Conservation (phyloP, 2,329 filamentous ascomycete genomes). For the Pestalotiopsis sp. region DNA sequence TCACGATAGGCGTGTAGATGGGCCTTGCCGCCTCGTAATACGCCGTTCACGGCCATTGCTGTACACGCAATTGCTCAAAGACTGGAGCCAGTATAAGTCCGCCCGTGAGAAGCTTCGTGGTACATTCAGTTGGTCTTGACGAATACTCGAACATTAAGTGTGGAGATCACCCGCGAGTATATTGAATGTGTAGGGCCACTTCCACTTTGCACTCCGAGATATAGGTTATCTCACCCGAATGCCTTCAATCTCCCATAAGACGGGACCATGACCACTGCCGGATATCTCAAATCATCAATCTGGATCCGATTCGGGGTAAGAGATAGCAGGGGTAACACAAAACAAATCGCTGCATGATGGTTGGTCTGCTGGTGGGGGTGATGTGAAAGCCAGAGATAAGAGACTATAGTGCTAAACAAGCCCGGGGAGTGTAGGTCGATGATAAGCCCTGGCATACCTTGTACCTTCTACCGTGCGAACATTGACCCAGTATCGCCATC, state of each 20-base stretch:
- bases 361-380: not conserved
- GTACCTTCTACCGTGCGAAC: not conserved
- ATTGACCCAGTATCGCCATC: not conserved
- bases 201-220: not conserved
- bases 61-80: not conserved
- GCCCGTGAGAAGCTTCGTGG: not conserved
- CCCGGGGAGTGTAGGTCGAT: not conserved
- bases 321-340: not conserved
- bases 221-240: not conserved
- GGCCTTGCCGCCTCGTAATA: not conserved
- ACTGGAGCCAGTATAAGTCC: not conserved
- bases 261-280: not conserved
- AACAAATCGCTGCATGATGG: not conserved
- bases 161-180: not conserved
- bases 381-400: not conserved
- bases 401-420: not conserved
- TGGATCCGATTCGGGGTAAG: not conserved
- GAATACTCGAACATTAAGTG: not conserved
- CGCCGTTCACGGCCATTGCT: not conserved
- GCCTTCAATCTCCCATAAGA: not conserved
- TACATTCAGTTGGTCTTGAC: not conserved
- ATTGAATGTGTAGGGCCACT: not conserved
- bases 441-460: not conserved
- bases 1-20: conserved; percentile 18
- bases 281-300: not conserved